These are phyloP conservation scores for Eucalyptus erythrocorys DNA, from an alignment of 345 rosid genomes.

Conservation along the genomic window DNA sequence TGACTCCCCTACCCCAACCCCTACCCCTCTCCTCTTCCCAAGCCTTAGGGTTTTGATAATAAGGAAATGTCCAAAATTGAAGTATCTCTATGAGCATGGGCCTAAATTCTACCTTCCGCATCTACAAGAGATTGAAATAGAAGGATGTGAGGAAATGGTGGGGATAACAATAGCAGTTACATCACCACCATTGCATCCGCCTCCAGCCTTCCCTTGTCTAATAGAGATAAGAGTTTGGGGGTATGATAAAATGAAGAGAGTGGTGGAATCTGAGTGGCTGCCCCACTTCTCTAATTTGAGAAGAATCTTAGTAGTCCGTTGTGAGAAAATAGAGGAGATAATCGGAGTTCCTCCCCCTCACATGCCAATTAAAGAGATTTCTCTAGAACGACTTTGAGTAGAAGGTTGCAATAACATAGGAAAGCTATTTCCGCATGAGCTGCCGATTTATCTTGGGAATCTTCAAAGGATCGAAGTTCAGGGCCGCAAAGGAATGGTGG, in stretches of 20 bases:
- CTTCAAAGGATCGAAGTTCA: accelerated
- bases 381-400: accelerated
- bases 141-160: accelerated
- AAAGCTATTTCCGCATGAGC: accelerated
- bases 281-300: accelerated
- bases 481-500: no score
- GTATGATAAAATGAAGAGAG: no score
- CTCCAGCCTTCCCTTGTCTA: no score
- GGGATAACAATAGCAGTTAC: background rate
- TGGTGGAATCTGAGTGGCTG: no score
- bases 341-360: no score
- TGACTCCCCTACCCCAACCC: accelerated
- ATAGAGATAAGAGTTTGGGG: accelerated
- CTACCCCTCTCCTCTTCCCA: accelerated
- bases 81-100: no score
- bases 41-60: no score
- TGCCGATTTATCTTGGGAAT: accelerated
- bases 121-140: accelerated
- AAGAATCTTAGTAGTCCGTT: accelerated
- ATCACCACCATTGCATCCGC: accelerated
- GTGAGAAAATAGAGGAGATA: no score
- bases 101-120: no score
- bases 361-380: no score
- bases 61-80: accelerated
- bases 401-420: accelerated